These are phyloP conservation scores for Phlebiopsis flavidoalba DNA, from an alignment of 768 basidiomycete genomes.

Conservation along the genomic window DNA sequence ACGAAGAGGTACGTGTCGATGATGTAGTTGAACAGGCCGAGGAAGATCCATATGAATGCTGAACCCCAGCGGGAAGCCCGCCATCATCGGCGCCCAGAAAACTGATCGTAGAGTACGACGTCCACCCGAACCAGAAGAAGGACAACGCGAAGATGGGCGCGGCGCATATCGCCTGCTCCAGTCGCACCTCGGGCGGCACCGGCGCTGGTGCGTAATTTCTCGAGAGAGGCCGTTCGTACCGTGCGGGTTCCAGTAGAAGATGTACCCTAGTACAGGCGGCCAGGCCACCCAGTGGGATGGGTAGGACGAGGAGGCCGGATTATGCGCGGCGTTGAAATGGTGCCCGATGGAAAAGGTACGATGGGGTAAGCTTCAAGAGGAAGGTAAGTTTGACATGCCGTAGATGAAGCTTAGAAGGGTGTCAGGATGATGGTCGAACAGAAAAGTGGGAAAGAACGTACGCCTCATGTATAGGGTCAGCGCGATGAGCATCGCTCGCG, in stretches of 20 bases:
- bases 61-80: slow-evolving; percentile 46
- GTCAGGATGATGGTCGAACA: too few species aligned
- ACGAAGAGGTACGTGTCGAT: slow-evolving; percentile 57
- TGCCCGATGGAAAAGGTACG: slow-evolving; percentile 53
- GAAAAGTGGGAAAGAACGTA: slow-evolving; percentile 23
- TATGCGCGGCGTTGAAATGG: slow-evolving; percentile 45
- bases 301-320: slow-evolving; percentile 56
- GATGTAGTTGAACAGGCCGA: slow-evolving; percentile 55
- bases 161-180: slow-evolving; percentile 45
- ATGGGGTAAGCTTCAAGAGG: slow-evolving; percentile 63
- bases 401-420: slow-evolving; percentile 47
- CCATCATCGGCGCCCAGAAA: slow-evolving; percentile 49
- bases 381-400: slow-evolving; percentile 48
- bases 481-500: slow-evolving; percentile 58
- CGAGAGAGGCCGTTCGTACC: slow-evolving; percentile 39
- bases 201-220: slow-evolving; percentile 43
- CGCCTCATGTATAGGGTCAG: slow-evolving; percentile 58
- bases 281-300: slow-evolving; percentile 44
- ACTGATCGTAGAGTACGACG: slow-evolving; percentile 47
- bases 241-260: slow-evolving; percentile 43
- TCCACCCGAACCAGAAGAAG: slow-evolving; percentile 74
- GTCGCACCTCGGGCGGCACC: slow-evolving; percentile 58
- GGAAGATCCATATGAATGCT: slow-evolving; percentile 51
- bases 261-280: slow-evolving; percentile 27
- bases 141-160: slow-evolving; percentile 47